phyloP scores from a whole-genome alignment of 2,329 filamentous ascomycete species.

The Dothistroma septosporum region DNA sequence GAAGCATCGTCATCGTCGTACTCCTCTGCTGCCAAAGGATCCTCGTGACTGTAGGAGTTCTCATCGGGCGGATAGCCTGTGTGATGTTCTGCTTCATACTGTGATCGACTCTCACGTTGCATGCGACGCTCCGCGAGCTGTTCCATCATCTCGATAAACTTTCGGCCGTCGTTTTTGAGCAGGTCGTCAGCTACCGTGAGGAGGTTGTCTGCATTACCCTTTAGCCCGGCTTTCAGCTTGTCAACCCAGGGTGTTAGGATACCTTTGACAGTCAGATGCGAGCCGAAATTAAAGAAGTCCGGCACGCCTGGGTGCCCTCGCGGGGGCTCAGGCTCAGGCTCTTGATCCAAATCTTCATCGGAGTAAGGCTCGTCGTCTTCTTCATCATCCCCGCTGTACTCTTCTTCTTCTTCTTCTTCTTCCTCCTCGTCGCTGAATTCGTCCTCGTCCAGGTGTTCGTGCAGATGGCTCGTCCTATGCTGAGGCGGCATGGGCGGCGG shows the following conservation, averaged over 20 bases:
- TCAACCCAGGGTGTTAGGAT: constrained; percentile 38
- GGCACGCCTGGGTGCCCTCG: constrained; percentile 58
- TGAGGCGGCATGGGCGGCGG: constrained; percentile 41
- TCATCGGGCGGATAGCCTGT: constrained; percentile 42
- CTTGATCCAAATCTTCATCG: constrained; percentile 57
- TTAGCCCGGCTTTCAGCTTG: constrained; percentile 35
- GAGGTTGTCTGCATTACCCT: constrained; percentile 71
- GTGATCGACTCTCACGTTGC: constrained; percentile 90
- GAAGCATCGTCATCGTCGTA: constrained; percentile 72
- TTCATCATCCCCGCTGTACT: constrained; percentile 63
- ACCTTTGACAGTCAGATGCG: constrained; percentile 92
- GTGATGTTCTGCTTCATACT: constrained; percentile 61
- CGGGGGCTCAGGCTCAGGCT: constrained; percentile 48
- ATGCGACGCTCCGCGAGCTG: constrained; percentile 95
- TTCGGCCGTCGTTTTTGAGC: constrained; percentile 97
- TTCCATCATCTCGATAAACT: constrained; percentile 99
- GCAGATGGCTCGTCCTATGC: constrained; percentile 69
- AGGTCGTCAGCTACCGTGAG: constrained; percentile 97
- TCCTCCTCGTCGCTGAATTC: constrained; percentile 56
- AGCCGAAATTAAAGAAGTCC: constrained; percentile 97
- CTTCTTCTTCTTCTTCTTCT: constrained; percentile 52
- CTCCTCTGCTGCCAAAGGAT: constrained; percentile 68
- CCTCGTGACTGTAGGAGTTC: constrained; percentile 60
- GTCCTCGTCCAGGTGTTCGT: constrained; percentile 60
- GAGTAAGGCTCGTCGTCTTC: constrained; percentile 64